phyloP scores from a whole-genome alignment of 2,329 filamentous ascomycete genomes.

The Trichoderma sp. region DNA sequence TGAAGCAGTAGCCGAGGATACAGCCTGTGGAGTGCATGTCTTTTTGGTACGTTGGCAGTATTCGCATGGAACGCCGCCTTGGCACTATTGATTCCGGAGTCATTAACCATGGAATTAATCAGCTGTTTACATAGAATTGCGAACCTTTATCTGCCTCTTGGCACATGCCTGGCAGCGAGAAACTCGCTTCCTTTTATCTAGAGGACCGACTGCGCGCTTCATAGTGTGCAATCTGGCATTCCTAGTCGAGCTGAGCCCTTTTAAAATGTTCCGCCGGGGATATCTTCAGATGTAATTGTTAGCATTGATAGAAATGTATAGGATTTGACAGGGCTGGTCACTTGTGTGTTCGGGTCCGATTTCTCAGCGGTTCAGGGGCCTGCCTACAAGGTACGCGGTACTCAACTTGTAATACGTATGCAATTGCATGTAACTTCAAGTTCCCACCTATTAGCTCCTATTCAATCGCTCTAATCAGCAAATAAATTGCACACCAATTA shows the following conservation, averaged over 20 bases:
- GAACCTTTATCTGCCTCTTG: slow-evolving; percentile 30
- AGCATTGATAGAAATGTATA: not conserved
- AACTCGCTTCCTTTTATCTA: slow-evolving; percentile 29
- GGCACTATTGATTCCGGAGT: slow-evolving; percentile 22
- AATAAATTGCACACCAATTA: not conserved
- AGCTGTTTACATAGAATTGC: not conserved
- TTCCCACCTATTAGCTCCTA: not conserved
- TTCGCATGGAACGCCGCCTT: slow-evolving; percentile 28
- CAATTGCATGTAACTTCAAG: not conserved
- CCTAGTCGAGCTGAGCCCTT: accelerated
- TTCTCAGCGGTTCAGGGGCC: not conserved
- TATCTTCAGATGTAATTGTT: not conserved
- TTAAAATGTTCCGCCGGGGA: accelerated
- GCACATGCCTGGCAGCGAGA: slow-evolving; percentile 30
- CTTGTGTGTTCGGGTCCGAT: not conserved
- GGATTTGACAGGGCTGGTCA: not conserved
- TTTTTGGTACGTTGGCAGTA: slow-evolving; percentile 30
- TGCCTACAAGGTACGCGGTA: not conserved
- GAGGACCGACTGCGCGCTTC: slow-evolving; percentile 26
- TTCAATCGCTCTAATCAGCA: not conserved
- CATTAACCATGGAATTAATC: not conserved
- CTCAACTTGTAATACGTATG: not conserved
- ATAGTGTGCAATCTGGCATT: not conserved
- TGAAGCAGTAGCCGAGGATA: accelerated
- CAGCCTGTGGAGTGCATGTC: slow-evolving; percentile 23